Evolutionary conservation across 495 filamentous ascomycete genomes (phyloP).

Genomic region (Wilcoxina mikolae): DNA sequence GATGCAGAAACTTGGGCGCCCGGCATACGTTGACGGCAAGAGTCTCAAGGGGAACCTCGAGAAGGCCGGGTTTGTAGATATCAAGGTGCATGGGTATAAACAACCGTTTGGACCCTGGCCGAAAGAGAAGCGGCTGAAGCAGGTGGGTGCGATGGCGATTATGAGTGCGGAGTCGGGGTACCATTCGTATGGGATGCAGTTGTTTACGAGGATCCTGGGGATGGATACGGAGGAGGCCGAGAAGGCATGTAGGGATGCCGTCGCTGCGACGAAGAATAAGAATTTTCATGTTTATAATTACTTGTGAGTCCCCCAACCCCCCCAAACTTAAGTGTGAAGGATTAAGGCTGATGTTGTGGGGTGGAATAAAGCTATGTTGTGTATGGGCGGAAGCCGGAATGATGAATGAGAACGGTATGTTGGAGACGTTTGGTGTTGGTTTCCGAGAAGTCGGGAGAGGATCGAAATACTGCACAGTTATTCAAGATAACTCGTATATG

Average conservation of each 20-base stretch:
- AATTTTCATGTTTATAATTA: constrained; percentile 11
- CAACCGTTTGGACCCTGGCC: not conserved
- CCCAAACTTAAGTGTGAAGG: too few species aligned
- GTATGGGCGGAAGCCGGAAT: not conserved
- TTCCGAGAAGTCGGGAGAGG: too few species aligned
- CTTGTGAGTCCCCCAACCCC: not conserved
- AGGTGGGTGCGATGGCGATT: not conserved
- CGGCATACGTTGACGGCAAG: not conserved
- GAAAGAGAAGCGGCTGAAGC: not conserved
- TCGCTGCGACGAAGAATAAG: not conserved
- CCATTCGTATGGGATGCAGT: not conserved
- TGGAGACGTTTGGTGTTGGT: too few species aligned
- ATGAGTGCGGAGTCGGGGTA: not conserved
- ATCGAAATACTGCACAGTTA: too few species aligned
- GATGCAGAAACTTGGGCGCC: not conserved
- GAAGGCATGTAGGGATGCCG: constrained; percentile 1
- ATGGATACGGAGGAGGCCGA: constrained; percentile 4
- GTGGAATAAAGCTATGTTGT: not conserved
- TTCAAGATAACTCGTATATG: too few species aligned
- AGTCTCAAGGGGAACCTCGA: not conserved
- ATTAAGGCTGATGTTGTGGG: not conserved
- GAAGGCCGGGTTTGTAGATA: not conserved
- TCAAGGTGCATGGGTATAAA: not conserved
- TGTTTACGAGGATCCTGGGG: constrained; percentile 13
- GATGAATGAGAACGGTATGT: too few species aligned